A percentile compares a stretch with the other conserved stretches of the same genome.
phyloP scores from a whole-genome alignment of 306 rosid genomes.

The Cucurbita ficifolia region DNA sequence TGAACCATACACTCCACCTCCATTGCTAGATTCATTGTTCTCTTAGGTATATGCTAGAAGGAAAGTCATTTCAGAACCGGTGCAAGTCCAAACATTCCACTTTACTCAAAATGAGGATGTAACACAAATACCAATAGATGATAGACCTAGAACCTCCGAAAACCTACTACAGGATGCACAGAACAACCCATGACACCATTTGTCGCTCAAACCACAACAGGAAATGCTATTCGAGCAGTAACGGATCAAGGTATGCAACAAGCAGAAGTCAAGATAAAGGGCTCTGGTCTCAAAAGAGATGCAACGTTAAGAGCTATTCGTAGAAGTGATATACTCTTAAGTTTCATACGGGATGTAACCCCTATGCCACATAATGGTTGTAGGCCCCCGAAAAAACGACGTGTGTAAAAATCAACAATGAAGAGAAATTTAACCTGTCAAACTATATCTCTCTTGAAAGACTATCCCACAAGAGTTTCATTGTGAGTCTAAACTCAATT shows the following conservation, averaged over 20 bases:
- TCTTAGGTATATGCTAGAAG: background rate
- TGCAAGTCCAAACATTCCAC: background rate
- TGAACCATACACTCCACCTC: background rate
- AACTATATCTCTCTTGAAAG: no score
- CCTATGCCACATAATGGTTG: no score
- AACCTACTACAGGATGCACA: background rate
- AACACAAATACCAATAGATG: background rate
- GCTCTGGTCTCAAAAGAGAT: background rate
- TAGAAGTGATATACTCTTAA: no score
- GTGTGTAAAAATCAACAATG: no score
- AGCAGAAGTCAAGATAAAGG: background rate
- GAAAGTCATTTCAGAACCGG: background rate
- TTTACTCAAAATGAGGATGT: background rate
- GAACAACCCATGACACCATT: background rate
- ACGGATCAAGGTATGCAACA: background rate
- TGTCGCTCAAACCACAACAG: background rate
- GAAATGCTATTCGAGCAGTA: background rate
- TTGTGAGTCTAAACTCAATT: no score
- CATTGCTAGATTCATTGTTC: background rate
- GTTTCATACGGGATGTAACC: no score
- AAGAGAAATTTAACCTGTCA: no score
- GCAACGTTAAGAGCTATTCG: no score
- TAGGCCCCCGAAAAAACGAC: no score
- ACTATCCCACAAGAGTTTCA: no score
- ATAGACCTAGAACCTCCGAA: background rate